Evolutionary conservation across 2,329 filamentous ascomycete genomes (phyloP).

Genomic region (Cordyceps cateniannulata): DNA sequence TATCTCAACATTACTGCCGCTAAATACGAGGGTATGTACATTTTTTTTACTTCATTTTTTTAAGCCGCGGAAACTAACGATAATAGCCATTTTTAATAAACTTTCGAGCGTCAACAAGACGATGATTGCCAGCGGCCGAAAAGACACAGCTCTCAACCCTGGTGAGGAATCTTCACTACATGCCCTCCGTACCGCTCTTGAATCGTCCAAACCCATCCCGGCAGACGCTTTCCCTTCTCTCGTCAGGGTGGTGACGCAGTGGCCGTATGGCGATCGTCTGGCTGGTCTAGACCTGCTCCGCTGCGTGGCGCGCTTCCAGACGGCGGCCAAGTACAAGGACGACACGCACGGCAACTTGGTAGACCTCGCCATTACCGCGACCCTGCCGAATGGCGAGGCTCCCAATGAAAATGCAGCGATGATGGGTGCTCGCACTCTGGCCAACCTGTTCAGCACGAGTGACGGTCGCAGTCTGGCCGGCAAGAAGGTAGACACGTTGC

Average conservation of each 20-base stretch:
- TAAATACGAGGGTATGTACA: constrained; percentile 51
- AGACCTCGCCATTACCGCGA: constrained; percentile 39
- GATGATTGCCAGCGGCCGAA: constrained; percentile 63
- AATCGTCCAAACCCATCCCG: constrained; percentile 44
- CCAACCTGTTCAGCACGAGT: constrained; percentile 74
- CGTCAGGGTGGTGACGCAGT: constrained; percentile 66
- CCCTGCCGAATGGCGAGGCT: constrained; percentile 38
- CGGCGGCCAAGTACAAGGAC: constrained; percentile 55
- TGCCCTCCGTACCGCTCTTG: constrained; percentile 56
- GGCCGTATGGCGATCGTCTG: constrained; percentile 75
- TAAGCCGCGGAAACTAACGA: not conserved
- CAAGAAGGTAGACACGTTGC: constrained; percentile 50
- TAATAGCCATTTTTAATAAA: constrained; percentile 67
- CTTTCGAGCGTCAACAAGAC: constrained; percentile 68
- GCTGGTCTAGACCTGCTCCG: constrained; percentile 83
- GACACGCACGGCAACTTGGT: constrained; percentile 53
- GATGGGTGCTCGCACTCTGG: constrained; percentile 75
- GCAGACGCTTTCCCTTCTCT: constrained; percentile 55
- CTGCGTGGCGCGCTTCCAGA: constrained; percentile 65
- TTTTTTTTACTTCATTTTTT: too few relatives aligned
- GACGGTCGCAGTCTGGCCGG: constrained; percentile 62
- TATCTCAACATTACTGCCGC: constrained; percentile 73
- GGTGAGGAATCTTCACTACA: constrained; percentile 59
- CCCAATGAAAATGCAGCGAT: constrained; percentile 76
- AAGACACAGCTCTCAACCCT: constrained; percentile 67